A percentile compares a stretch with the other conserved stretches of the same genome.
Evolutionary conservation across 129 eudicot species (phyloP).

Genomic region (Apium graveolens): DNA sequence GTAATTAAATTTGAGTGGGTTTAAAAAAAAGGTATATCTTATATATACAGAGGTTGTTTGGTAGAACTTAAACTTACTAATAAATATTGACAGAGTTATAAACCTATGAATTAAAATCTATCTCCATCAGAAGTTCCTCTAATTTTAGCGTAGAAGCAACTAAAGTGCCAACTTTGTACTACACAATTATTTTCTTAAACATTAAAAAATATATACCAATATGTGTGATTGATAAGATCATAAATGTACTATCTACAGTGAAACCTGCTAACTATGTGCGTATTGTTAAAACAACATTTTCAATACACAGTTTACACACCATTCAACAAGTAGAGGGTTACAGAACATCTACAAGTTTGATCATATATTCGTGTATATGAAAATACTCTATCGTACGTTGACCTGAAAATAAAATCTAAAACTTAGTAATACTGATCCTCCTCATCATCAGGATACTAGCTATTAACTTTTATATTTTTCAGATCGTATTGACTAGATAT

Average conservation of each 20-base stretch:
- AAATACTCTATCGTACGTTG: too few species aligned
- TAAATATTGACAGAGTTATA: background rate
- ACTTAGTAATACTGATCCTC: too few species aligned
- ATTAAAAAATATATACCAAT: background rate
- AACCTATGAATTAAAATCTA: background rate
- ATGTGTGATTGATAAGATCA: background rate
- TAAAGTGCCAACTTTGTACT: background rate
- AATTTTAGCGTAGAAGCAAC: constrained; percentile 19
- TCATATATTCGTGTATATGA: too few species aligned
- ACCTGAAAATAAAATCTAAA: too few species aligned
- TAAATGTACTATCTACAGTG: background rate
- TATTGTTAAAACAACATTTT: background rate
- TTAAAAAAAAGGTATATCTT: background rate
- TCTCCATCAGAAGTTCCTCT: background rate
- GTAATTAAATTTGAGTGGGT: background rate
- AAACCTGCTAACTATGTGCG: background rate
- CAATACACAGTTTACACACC: background rate
- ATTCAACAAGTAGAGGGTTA: background rate
- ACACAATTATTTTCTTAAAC: background rate
- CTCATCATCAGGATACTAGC: background rate
- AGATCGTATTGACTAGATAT: too few species aligned
- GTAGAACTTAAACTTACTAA: background rate
- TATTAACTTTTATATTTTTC: too few species aligned
- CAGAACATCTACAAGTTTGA: background rate
- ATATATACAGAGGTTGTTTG: background rate